Evolutionary conservation across 179 eudicot genomes (phyloP), one percentile per base, ranked within the genome.

Genomic region (Camellia oleifera): DNA sequence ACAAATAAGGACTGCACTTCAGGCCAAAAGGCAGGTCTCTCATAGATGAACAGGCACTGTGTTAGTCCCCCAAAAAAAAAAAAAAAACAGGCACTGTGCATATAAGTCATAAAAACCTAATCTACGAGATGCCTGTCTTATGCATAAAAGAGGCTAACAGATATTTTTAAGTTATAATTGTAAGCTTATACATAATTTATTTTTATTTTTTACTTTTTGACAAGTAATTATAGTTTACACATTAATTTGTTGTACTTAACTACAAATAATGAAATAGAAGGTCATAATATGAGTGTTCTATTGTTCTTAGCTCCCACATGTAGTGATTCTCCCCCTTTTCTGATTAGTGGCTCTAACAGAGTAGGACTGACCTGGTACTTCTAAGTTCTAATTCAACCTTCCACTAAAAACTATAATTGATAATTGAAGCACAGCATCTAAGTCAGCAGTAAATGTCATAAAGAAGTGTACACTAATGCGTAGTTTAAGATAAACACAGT

Each of bases 1-100:
- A 72, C 11, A 77, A 40, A 44, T 74, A 58, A 77, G 12, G 57
- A 69, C 73, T 32, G 76, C 56, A 78, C 60, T 8, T 40, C 45
- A 46, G 56, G 57, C 53, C 48, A 48, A 46, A 46, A 57, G 4
- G 0, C 80, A 56, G 9, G 46, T 54, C 48, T 79, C 62, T 5
- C 58, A 67, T 42, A 7, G 26, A 17, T 8, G 18, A 69, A 77
- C 20, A 79, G 71, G 40, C 74, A 56, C 6, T 32, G 48, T 3
- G 52, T 32, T 32, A 32, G 40, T 32, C 40, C 23, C 23, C 40
- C 40, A 32, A 32, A 1, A 1, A 32, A 32, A 32, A 32, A 32
- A 32, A 32, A 32, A 32, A 32, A 32, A 26, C 32, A 79, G 71
- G 40, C 74, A 56, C 6, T 32, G 48, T 3, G 52, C 65, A 54